These are phyloP conservation scores for Melanomma pulvis-pyrius DNA, from an alignment of 495 filamentous ascomycete genomes.

Conservation along the genomic window DNA sequence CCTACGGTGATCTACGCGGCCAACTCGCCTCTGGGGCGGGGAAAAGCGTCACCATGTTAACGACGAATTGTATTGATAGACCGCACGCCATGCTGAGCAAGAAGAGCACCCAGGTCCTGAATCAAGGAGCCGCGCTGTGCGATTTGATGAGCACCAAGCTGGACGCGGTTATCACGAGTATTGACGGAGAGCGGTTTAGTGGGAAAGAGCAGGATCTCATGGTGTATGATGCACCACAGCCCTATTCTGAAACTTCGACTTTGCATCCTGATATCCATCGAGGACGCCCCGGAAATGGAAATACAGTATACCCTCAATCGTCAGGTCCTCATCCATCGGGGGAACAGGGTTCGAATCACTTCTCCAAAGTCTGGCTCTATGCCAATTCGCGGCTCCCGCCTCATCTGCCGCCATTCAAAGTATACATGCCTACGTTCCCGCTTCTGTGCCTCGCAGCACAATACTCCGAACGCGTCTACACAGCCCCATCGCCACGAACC, in stretches of 20 bases:
- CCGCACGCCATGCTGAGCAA: constrained; percentile 7
- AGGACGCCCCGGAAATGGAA: not conserved
- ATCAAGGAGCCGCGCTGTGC: constrained; percentile 52
- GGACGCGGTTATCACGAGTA: constrained; percentile 36
- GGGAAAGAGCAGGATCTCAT: constrained; percentile 66
- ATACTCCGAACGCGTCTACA: constrained; percentile 73
- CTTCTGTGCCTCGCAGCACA: constrained; percentile 73
- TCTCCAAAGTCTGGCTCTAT: constrained; percentile 77
- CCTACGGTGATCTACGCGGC: constrained; percentile 9
- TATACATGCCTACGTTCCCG: constrained; percentile 72
- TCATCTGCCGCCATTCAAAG: constrained; percentile 63
- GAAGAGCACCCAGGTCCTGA: constrained; percentile 34
- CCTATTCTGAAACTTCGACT: not conserved
- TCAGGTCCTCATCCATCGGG: constrained; percentile 36
- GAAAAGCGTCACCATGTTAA: constrained; percentile 26
- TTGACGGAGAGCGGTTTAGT: constrained; percentile 66
- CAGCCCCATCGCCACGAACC: constrained; percentile 52
- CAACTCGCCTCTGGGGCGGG: constrained; percentile 19
- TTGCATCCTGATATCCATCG: constrained; percentile 9
- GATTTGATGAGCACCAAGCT: constrained; percentile 59
- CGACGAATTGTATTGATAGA: constrained; percentile 13
- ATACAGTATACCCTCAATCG: constrained; percentile 16
- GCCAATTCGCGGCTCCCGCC: constrained; percentile 75
- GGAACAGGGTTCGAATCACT: constrained; percentile 57
- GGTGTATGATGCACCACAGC: constrained; percentile 44